Evolutionary conservation across 805 yeast species (phyloP).

Genomic region (Metschnikowia dekortorum): DNA sequence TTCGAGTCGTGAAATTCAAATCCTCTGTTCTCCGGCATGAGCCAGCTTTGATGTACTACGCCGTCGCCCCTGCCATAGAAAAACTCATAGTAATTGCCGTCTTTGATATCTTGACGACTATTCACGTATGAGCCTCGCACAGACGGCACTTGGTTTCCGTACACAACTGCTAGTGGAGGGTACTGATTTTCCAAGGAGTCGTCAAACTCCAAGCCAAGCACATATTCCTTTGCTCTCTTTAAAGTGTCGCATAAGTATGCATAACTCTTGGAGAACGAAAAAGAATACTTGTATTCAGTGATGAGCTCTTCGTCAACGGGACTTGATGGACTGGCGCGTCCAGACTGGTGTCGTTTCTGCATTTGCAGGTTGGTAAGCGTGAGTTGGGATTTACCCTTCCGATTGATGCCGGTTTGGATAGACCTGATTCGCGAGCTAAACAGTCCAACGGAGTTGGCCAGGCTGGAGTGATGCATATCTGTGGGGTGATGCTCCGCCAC

Average conservation of each 20-base stretch:
- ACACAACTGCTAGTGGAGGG: constrained; percentile 82
- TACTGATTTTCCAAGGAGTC: constrained; percentile 45
- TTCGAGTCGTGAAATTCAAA: constrained; percentile 36
- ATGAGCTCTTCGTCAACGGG: constrained; percentile 8
- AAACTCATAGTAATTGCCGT: constrained; percentile 72
- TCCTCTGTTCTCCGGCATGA: constrained; percentile 73
- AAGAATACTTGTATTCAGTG: constrained; percentile 11
- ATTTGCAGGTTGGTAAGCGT: constrained; percentile 22
- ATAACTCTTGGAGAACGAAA: constrained; percentile 55
- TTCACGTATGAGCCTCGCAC: constrained; percentile 74
- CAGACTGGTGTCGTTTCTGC: constrained; percentile 22
- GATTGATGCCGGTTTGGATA: constrained; percentile 12
- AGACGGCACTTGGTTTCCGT: constrained; percentile 80
- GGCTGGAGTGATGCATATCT: constrained; percentile 2
- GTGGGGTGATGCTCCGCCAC: constrained; percentile 8
- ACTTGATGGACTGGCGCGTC: constrained; percentile 12
- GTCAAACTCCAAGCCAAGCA: constrained; percentile 52
- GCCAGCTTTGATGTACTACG: constrained; percentile 77
- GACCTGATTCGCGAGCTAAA: constrained; percentile 22
- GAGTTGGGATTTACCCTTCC: constrained; percentile 10
- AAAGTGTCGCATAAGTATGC: constrained; percentile 62
- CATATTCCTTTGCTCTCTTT: constrained; percentile 52
- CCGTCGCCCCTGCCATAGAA: constrained; percentile 93
- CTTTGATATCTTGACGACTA: constrained; percentile 55
- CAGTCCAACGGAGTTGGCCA: constrained; percentile 7